These are phyloP conservation scores for Barnettozyma botsteinii DNA, from an alignment of 805 yeast genomes.

Conservation along the genomic window DNA sequence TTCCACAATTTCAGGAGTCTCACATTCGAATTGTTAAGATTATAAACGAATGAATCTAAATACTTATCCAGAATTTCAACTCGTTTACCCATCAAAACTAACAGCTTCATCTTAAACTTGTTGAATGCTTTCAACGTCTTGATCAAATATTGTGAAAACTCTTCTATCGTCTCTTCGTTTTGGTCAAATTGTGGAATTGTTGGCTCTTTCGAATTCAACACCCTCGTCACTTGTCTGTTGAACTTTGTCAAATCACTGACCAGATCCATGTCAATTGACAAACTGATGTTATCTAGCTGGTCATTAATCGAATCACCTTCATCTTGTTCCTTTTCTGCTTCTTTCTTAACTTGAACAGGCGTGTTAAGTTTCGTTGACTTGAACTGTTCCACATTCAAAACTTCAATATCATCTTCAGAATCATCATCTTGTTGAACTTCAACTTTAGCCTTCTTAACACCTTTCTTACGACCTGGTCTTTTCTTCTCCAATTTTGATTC, in stretches of 20 bases:
- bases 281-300: neutral
- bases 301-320: neutral
- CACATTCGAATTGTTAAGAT: neutral
- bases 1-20: neutral
- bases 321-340: neutral
- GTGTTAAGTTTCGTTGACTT: neutral
- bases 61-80: neutral
- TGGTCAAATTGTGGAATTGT: neutral
- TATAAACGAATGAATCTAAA: neutral
- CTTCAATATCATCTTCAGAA: slow-evolving; percentile 3
- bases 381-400: slow-evolving; percentile 1
- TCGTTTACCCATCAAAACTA: too few species aligned
- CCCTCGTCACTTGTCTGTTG: neutral
- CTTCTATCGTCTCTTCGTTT: too few species aligned
- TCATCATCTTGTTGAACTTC: neutral
- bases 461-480: neutral
- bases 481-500: neutral
- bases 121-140: too few species aligned
- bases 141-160: too few species aligned
- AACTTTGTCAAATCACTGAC: neutral
- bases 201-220: neutral
- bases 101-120: too few species aligned
- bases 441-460: neutral
- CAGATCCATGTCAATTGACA: neutral
- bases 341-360: neutral